A percentile compares a stretch with the other conserved stretches of the same genome.
Evolutionary conservation across 169 alveolate genomes (phyloP).

Genomic region (Plasmodium vinckei): DNA sequence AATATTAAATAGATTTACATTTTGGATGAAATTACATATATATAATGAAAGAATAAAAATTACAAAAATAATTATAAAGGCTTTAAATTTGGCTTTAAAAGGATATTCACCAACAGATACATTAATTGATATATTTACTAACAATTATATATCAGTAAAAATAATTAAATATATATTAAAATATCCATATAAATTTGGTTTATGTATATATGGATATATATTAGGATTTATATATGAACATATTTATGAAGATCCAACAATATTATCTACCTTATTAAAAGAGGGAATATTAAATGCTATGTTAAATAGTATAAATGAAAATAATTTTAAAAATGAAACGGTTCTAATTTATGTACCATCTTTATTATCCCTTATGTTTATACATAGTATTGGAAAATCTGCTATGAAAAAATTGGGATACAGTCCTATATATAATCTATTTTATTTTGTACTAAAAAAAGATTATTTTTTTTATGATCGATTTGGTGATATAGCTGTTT

Average conservation of each 20-base stretch:
- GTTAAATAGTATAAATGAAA: conserved; percentile 79
- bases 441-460: conserved; percentile 78
- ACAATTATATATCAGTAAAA: conserved; percentile 60
- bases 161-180: conserved; percentile 77
- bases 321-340: conserved; percentile 83
- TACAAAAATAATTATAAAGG: conserved; percentile 58
- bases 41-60: conserved; percentile 65
- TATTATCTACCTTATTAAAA: conserved; percentile 79
- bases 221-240: conserved; percentile 82
- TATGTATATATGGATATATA: conserved; percentile 82
- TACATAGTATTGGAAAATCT: conserved; percentile 83
- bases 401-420: conserved; percentile 78
- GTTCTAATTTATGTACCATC: conserved; percentile 81
- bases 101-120: conserved; percentile 76
- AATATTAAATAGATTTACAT: conserved; percentile 31
- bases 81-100: conserved; percentile 61
- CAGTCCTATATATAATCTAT: conserved; percentile 78
- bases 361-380: conserved; percentile 78
- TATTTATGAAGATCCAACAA: conserved; percentile 84
- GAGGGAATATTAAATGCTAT: conserved; percentile 81
- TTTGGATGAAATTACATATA: conserved; percentile 59
- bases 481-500: conserved; percentile 86
- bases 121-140: conserved; percentile 62
- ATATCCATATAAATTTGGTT: conserved; percentile 80
- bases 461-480: conserved; percentile 86